phyloP scores from a whole-genome alignment of 306 rosid species.

The Vicia faba region DNA sequence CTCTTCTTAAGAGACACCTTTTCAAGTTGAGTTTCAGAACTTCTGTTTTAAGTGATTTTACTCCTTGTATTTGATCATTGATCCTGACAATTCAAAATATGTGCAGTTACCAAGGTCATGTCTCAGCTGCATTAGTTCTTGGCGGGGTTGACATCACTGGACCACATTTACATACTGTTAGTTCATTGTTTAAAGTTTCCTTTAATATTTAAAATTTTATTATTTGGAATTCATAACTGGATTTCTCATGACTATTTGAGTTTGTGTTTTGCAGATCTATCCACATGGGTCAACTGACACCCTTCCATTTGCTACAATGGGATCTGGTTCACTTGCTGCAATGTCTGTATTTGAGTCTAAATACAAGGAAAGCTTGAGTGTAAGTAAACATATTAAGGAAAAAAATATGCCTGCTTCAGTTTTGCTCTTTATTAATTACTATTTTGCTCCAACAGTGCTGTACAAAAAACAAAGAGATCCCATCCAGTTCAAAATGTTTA shows the following conservation, averaged over 20 bases:
- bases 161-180: constrained; percentile 91
- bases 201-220: constrained; percentile 1
- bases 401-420: constrained; percentile 2
- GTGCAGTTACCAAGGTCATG: constrained; percentile 82
- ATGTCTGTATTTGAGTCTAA: constrained; percentile 55
- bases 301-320: constrained; percentile 59
- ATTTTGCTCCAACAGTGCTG: background rate
- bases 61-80: constrained; percentile 2
- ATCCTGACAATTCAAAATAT: constrained; percentile 27
- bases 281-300: constrained; percentile 88
- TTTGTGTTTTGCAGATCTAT: constrained; percentile 59
- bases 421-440: background rate
- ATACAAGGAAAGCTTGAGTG: constrained; percentile 67
- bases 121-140: constrained; percentile 91
- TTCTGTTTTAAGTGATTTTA: constrained; percentile 1
- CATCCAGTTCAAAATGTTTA: background rate
- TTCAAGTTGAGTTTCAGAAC: constrained; percentile 48
- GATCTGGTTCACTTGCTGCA: constrained; percentile 58
- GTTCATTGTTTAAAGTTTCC: constrained; percentile 38
- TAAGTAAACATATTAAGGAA: constrained; percentile 38
- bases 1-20: constrained; percentile 57
- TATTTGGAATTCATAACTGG: constrained; percentile 25
- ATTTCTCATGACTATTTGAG: constrained; percentile 39
- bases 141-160: constrained; percentile 96
- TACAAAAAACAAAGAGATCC: background rate